Evolutionary conservation across 352 stramenopile species (phyloP).

Genomic region (Phytophthora vignae): DNA sequence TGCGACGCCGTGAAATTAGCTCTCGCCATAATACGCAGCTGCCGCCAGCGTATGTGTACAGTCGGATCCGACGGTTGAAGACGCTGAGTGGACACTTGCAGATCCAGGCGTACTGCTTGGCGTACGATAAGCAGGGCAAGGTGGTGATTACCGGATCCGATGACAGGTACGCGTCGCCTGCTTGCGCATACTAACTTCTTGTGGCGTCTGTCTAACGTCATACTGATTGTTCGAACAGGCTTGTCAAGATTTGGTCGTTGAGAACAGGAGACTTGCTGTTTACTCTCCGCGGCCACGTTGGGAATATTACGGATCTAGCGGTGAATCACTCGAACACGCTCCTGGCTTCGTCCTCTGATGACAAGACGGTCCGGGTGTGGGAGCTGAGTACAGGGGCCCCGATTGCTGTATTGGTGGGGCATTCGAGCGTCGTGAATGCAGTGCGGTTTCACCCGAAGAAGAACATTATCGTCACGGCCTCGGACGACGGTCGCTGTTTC

Average conservation of each 20-base stretch:
- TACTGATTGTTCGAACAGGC: slow-evolving; percentile 41
- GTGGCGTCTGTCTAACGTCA: slow-evolving; percentile 6
- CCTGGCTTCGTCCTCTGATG: slow-evolving; percentile 87
- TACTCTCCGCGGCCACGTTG: slow-evolving; percentile 86
- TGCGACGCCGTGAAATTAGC: slow-evolving; percentile 64
- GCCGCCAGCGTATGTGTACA: slow-evolving; percentile 76
- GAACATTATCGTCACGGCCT: slow-evolving; percentile 92
- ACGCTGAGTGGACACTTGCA: slow-evolving; percentile 94
- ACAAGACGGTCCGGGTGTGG: slow-evolving; percentile 91
- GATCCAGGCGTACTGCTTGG: slow-evolving; percentile 96
- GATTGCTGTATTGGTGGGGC: slow-evolving; percentile 86
- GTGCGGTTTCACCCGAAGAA: slow-evolving; percentile 88
- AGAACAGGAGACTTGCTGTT: slow-evolving; percentile 83
- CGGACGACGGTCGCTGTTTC: slow-evolving; percentile 92
- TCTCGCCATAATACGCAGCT: slow-evolving; percentile 41
- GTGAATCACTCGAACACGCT: slow-evolving; percentile 87
- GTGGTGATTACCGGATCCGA: slow-evolving; percentile 98
- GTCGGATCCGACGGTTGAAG: slow-evolving; percentile 80
- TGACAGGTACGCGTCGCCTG: slow-evolving; percentile 74
- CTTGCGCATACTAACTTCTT: slow-evolving; percentile 4
- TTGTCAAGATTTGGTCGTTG: slow-evolving; percentile 98
- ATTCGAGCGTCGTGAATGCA: slow-evolving; percentile 88
- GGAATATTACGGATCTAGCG: slow-evolving; percentile 91
- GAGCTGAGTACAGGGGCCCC: slow-evolving; percentile 85
- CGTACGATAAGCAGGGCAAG: slow-evolving; percentile 95